phyloP scores from a whole-genome alignment of 73 alveolate genomes.

The Paramecium sonneborni region DNA sequence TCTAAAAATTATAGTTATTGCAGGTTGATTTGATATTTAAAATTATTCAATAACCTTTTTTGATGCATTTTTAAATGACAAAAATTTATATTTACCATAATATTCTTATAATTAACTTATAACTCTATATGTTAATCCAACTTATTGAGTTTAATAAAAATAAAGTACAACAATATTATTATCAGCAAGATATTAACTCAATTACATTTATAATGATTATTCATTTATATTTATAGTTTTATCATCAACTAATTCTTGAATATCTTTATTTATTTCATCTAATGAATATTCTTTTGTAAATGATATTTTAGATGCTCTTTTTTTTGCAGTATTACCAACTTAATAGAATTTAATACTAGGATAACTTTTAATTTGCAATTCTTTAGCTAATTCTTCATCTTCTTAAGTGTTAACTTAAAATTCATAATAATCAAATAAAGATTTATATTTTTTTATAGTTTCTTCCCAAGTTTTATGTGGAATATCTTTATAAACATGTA shows the following conservation, averaged over 20 bases:
- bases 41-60: background rate
- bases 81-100: background rate
- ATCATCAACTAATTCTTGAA: constrained; percentile 25
- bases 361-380: background rate
- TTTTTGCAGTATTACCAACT: constrained; percentile 12
- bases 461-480: constrained; percentile 42
- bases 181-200: background rate
- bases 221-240: background rate
- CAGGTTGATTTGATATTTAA: background rate
- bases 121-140: constrained; percentile 46
- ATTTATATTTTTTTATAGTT: background rate
- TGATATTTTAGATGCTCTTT: constrained; percentile 8
- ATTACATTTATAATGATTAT: background rate
- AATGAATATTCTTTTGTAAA: background rate
- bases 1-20: constrained; percentile 1
- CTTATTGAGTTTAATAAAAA: background rate
- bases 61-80: constrained; percentile 8
- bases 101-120: constrained; percentile 22
- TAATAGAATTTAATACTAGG: constrained; percentile 22
- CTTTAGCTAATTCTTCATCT: constrained; percentile 17
- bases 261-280: constrained; percentile 21
- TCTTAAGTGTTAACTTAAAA: background rate
- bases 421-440: constrained; percentile 6
- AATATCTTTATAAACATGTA: constrained; percentile 6
- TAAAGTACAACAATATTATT: background rate